Evolutionary conservation across 2,329 filamentous ascomycete genomes (phyloP), one percentile per base, ranked within the genome.

Genomic region (Cytospora piceae): DNA sequence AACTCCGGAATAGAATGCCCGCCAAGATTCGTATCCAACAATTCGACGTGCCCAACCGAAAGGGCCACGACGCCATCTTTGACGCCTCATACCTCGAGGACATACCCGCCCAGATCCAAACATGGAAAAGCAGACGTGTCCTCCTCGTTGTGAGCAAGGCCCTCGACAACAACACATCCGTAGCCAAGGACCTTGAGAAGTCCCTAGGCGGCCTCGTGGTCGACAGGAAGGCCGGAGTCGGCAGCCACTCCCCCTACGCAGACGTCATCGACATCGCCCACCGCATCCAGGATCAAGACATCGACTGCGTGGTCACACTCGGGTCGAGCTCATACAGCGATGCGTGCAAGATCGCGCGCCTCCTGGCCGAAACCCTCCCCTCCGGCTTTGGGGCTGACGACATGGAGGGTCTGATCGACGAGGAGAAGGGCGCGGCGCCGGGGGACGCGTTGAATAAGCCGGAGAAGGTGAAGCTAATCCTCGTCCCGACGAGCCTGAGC

Each of bases 201-300:
- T 12, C 46, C n/a, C 46, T 49, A 4, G 46, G 46, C 22, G n/a
- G 12, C 46, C 46, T 49, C 11, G 46, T 49, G 46, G 46, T 49
- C 46, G 46, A 49, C 46, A 49, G n/a, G 46, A 49, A 49, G 46
- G 46, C 46, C n/a, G 46, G 46, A 14, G 46, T 49, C 46, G 46
- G 46, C 46, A 49, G 46, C n/a, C 46, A 49, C 46, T 49, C 46
- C 11, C 46, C 46, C 1, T 49, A 49, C 46, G 46, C 46, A 14
- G 46, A 49, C 46, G 46, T 49, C 46, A 49, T 49, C n/a, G 46
- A 49, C n/a, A 49, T 49, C 46, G 46, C 46, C 46, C 46, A 49
- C 22, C 46, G 46, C 46, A 49, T 49, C 22, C 46, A 49, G 46
- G 20, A 49, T 4, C 46, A 24, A 0, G 9, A 24, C 11, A n/a